Percentiles rank a stretch among this genome's conserved stretches.
These are phyloP conservation scores for Phaeosphaeriaceae sp. DNA, from an alignment of 2,329 filamentous ascomycete species.

Conservation along the genomic window DNA sequence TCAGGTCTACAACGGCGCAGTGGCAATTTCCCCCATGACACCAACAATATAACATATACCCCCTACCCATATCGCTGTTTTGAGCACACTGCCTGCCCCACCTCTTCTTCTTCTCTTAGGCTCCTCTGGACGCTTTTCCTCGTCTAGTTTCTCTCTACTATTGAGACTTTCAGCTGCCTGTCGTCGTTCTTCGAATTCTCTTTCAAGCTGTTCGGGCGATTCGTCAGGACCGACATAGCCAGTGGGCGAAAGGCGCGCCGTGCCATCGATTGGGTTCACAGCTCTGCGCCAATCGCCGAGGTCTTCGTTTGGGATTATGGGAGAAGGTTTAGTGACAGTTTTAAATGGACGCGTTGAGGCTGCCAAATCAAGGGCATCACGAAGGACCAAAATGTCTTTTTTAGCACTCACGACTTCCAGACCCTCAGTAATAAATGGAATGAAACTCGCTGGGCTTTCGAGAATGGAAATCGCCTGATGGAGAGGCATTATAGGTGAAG, in stretches of 20 bases:
- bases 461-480: slow-evolving; percentile 37
- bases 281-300: not conserved
- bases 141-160: not conserved
- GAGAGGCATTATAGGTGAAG: slow-evolving; percentile 28
- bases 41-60: slow-evolving; percentile 42
- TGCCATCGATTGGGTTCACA: slow-evolving; percentile 47
- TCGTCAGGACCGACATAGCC: slow-evolving; percentile 42
- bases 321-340: slow-evolving; percentile 8
- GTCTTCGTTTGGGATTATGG: not conserved
- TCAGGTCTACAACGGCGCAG: not conserved
- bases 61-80: slow-evolving; percentile 38
- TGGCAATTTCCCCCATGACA: slow-evolving; percentile 35
- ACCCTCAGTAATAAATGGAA: slow-evolving; percentile 34
- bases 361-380: slow-evolving; percentile 18
- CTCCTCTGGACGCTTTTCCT: slow-evolving; percentile 4
- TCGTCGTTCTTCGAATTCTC: slow-evolving; percentile 31
- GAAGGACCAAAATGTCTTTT: slow-evolving; percentile 40
- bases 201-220: slow-evolving; percentile 26
- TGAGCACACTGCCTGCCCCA: slow-evolving; percentile 29
- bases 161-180: slow-evolving; percentile 21
- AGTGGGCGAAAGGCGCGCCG: slow-evolving; percentile 38
- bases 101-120: slow-evolving; percentile 15
- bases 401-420: slow-evolving; percentile 39
- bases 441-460: slow-evolving; percentile 34
- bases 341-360: slow-evolving; percentile 12